Evolutionary conservation across 2,329 filamentous ascomycete genomes (phyloP).

Genomic region (Neonectria magnoliae): DNA sequence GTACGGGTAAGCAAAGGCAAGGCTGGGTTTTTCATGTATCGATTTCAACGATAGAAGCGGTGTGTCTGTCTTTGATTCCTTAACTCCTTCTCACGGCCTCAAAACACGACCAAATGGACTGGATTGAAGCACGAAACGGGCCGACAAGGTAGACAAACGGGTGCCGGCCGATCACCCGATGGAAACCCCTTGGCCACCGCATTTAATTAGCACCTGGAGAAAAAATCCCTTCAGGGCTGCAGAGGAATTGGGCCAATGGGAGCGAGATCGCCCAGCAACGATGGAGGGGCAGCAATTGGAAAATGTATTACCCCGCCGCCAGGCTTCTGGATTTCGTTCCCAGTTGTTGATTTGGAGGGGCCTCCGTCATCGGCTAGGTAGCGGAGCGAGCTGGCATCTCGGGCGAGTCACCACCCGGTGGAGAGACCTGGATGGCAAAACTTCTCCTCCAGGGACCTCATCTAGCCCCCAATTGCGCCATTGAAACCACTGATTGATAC

Average conservation of each 20-base stretch:
- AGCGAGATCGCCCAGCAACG: constrained; percentile 1
- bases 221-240: neutral
- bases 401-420: neutral
- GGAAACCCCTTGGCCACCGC: constrained; percentile 15
- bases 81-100: neutral
- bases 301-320: constrained; percentile 12
- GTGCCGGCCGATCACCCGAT: constrained; percentile 21
- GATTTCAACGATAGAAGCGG: neutral
- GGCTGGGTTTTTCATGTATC: neutral
- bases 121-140: neutral
- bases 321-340: constrained; percentile 2
- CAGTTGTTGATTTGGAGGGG: neutral
- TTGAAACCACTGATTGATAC: neutral
- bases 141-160: neutral
- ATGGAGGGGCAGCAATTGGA: neutral
- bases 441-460: constrained; percentile 12
- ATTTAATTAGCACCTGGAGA: constrained; percentile 23
- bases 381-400: neutral
- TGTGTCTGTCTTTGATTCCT: neutral
- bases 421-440: constrained; percentile 12
- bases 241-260: neutral
- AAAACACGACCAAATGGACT: neutral
- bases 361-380: constrained; percentile 26
- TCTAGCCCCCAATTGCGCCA: constrained; percentile 32
- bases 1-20: neutral